Percentiles rank a stretch among this genome's conserved stretches.
phyloP scores from a whole-genome alignment of 169 alveolate genomes.

The Plasmodium gallinaceum region DNA sequence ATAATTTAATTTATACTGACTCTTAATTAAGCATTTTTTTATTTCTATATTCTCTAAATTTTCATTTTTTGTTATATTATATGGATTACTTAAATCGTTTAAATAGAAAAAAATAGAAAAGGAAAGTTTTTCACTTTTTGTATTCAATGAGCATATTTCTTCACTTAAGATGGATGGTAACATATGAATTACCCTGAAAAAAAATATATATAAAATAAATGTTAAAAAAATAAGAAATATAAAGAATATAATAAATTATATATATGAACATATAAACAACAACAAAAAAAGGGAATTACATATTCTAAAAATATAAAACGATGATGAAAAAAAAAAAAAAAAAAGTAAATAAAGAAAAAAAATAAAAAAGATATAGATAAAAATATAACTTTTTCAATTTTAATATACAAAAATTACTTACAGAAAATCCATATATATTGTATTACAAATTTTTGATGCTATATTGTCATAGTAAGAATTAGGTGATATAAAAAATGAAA shows the following conservation, averaged over 20 bases:
- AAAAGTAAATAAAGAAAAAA: not conserved
- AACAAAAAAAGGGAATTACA: too few species aligned
- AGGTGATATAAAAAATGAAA: conserved; percentile 95
- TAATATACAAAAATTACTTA: conserved; percentile 83
- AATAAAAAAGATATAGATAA: not conserved
- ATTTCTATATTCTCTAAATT: conserved; percentile 1
- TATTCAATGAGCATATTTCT: conserved; percentile 90
- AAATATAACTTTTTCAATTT: not conserved
- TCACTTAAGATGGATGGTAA: conserved; percentile 91
- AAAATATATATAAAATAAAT: not conserved
- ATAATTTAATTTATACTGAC: conserved; percentile 32
- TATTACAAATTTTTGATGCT: conserved; percentile 95
- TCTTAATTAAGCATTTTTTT: conserved; percentile 27
- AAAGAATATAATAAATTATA: not conserved
- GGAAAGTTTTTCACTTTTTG: conserved; percentile 88
- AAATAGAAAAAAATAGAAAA: conserved; percentile 88
- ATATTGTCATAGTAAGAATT: conserved; percentile 95
- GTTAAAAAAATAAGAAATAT: too few species aligned
- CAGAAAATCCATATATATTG: conserved; percentile 93
- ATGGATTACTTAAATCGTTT: conserved; percentile 35
- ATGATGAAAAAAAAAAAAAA: not conserved
- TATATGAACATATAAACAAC: not conserved
- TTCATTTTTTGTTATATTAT: conserved; percentile 3
- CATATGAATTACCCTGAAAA: conserved; percentile 84
- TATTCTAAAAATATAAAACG: not conserved